phyloP scores from a whole-genome alignment of 2,329 filamentous ascomycete genomes.

The Botrytis tulipae region DNA sequence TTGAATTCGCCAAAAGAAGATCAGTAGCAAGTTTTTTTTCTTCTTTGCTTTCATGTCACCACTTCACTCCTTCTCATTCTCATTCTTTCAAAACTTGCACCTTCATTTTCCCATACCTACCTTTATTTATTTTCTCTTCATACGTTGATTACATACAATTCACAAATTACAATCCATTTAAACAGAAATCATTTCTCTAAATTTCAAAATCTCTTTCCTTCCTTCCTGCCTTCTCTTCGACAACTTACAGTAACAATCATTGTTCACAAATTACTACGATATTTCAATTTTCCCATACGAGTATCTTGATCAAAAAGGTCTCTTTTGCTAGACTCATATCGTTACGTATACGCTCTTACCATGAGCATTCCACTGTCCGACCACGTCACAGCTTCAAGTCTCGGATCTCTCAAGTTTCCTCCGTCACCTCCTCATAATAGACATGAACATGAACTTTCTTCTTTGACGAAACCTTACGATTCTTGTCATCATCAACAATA shows the following conservation, averaged over 20 bases:
- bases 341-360: constrained; percentile 3
- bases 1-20: constrained; percentile 1
- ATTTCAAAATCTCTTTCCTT: neutral
- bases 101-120: neutral
- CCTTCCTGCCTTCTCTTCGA: neutral
- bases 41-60: constrained; percentile 4
- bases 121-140: neutral
- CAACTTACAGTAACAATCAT: neutral
- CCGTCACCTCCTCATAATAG: constrained; percentile 10
- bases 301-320: neutral
- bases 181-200: neutral
- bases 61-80: constrained; percentile 2
- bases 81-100: neutral
- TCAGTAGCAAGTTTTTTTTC: constrained; percentile 1
- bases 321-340: neutral
- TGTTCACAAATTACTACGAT: neutral
- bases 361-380: constrained; percentile 17
- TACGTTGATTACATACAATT: neutral
- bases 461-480: constrained; percentile 1
- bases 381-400: neutral
- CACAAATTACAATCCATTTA: neutral
- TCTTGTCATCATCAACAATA: neutral
- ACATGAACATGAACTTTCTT: constrained; percentile 11
- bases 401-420: constrained; percentile 13
- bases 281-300: neutral